Evolutionary conservation across 441 rosid genomes (phyloP).

Genomic region (Monsonia emarginata): DNA sequence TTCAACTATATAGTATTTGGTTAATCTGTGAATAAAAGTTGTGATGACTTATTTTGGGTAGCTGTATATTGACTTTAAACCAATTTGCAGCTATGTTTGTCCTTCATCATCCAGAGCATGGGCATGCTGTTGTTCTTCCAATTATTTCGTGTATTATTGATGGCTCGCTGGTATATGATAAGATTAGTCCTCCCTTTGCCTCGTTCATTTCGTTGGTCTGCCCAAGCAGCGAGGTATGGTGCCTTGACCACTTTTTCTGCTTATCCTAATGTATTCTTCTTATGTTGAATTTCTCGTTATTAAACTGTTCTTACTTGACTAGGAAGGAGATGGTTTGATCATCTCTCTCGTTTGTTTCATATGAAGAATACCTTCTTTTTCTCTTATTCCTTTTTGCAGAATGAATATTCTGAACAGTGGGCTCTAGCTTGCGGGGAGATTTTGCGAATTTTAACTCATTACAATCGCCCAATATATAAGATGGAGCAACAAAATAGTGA

Average conservation of each 20-base stretch:
- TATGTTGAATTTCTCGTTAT: background rate
- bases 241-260: conserved; percentile 4
- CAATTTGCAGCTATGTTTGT: conserved; percentile 74
- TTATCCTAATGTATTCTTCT: background rate
- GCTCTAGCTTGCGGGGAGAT: conserved; percentile 97
- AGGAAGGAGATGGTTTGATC: background rate
- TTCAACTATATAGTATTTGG: background rate
- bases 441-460: conserved; percentile 87
- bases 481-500: conserved; percentile 51
- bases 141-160: conserved; percentile 88
- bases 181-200: conserved; percentile 70
- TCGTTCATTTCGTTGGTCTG: conserved; percentile 89
- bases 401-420: conserved; percentile 96
- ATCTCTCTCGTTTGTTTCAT: conserved; percentile 1
- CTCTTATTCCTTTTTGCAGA: conserved; percentile 35
- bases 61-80: conserved; percentile 9
- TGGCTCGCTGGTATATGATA: conserved; percentile 74
- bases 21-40: background rate
- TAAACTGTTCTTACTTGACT: background rate
- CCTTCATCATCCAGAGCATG: conserved; percentile 96
- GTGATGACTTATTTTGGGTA: conserved; percentile 5
- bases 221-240: conserved; percentile 68
- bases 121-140: conserved; percentile 94
- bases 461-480: conserved; percentile 93
- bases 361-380: background rate